These are phyloP conservation scores for Wallacemonas sp. DNA, from an alignment of 208 protist species.

Conservation along the genomic window DNA sequence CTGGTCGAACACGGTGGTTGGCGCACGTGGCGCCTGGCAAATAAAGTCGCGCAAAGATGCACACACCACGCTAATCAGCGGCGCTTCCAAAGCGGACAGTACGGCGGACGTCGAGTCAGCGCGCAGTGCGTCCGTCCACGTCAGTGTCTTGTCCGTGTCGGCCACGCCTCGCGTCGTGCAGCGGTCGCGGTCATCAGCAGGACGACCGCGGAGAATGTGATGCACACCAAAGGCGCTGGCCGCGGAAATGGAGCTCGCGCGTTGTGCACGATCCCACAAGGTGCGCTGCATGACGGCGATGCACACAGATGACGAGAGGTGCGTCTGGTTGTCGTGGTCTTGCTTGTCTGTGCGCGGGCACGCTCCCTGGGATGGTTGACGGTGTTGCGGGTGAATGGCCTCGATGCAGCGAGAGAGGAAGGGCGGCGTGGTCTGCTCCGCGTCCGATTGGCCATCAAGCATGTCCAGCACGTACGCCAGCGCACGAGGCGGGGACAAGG, in stretches of 20 bases:
- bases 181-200: too few relatives aligned
- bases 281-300: conserved; percentile 14
- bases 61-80: neutral
- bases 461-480: too few relatives aligned
- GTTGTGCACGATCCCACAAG: neutral
- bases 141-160: too few relatives aligned
- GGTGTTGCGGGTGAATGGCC: neutral
- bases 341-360: too few relatives aligned
- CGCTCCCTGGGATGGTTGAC: too few relatives aligned
- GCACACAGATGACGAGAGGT: conserved; percentile 8
- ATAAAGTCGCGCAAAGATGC: neutral
- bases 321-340: neutral
- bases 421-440: neutral
- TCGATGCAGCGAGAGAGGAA: conserved; percentile 24
- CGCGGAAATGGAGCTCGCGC: neutral
- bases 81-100: neutral
- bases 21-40: neutral
- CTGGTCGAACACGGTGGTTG: neutral
- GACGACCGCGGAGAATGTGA: too few relatives aligned
- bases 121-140: too few relatives aligned
- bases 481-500: too few relatives aligned
- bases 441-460: neutral
- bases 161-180: too few relatives aligned
- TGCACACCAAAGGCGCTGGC: neutral
- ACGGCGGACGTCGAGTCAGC: neutral